phyloP scores from a whole-genome alignment of 371 early-diverging fungal genomes.

The Mucor sp. region DNA sequence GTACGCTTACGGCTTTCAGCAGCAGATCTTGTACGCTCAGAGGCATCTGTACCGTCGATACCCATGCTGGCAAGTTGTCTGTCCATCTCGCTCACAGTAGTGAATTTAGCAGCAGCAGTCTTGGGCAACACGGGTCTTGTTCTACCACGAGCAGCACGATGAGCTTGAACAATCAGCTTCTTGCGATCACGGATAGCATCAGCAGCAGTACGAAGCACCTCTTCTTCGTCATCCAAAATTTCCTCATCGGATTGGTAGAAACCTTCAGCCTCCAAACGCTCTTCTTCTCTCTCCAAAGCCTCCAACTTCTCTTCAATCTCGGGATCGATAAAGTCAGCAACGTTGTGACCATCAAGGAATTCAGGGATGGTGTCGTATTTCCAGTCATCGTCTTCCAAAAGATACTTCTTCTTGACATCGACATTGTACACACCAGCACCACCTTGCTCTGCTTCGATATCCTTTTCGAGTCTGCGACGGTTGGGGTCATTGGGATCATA shows the following conservation, averaged over 20 bases:
- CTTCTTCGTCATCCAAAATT: slow-evolving; percentile 74
- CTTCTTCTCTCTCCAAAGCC: slow-evolving; percentile 97
- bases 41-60: slow-evolving; percentile 53
- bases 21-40: slow-evolving; percentile 56
- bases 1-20: slow-evolving; percentile 67
- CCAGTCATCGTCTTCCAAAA: slow-evolving; percentile 89
- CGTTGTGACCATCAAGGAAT: slow-evolving; percentile 99
- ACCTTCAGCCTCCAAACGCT: slow-evolving; percentile 90
- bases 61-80: slow-evolving; percentile 64
- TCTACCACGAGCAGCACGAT: slow-evolving; percentile 71
- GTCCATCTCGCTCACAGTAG: slow-evolving; percentile 59
- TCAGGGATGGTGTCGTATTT: slow-evolving; percentile 99
- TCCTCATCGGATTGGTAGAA: slow-evolving; percentile 88
- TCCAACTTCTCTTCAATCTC: slow-evolving; percentile 97
- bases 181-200: slow-evolving; percentile 85
- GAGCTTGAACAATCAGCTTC: slow-evolving; percentile 75
- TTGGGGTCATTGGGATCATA: slow-evolving; percentile 86
- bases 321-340: slow-evolving; percentile 99
- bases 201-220: slow-evolving; percentile 77
- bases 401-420: slow-evolving; percentile 90
- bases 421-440: slow-evolving; percentile 97
- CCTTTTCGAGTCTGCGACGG: slow-evolving; percentile 83
- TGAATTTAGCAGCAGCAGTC: slow-evolving; percentile 51
- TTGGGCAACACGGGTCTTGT: slow-evolving; percentile 68
- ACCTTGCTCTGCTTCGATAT: slow-evolving; percentile 88